Percentiles rank a stretch among this genome's conserved stretches.
phyloP scores from a whole-genome alignment of 202 grass and related monocot species.

The Eragrostis tef region DNA sequence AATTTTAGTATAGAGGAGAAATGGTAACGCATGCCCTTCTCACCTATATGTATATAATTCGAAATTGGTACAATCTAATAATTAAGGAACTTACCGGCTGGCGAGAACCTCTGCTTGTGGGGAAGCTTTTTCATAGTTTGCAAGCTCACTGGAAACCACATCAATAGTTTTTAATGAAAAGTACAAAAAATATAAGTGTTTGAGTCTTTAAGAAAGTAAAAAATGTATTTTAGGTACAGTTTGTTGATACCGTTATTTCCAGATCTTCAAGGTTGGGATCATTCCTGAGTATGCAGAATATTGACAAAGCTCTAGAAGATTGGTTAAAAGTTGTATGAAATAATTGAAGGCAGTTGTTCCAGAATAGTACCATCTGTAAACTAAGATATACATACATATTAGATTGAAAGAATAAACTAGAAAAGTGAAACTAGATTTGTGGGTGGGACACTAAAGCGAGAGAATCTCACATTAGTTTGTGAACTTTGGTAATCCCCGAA shows the following conservation, averaged over 20 bases:
- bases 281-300: neutral
- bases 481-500: too few species aligned
- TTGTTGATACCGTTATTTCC: neutral
- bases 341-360: neutral
- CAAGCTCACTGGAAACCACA: neutral
- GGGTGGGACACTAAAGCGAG: too few species aligned
- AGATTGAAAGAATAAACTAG: neutral
- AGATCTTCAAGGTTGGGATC: neutral
- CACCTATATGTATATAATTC: neutral
- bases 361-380: neutral
- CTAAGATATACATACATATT: neutral
- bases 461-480: too few species aligned
- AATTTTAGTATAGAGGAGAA: too few species aligned
- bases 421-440: neutral
- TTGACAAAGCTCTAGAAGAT: neutral
- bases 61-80: too few species aligned
- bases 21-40: too few species aligned
- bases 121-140: neutral
- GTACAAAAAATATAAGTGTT: too few species aligned
- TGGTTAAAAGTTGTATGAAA: neutral
- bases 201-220: too few species aligned
- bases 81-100: neutral
- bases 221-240: neutral
- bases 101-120: too few species aligned
- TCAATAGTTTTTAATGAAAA: neutral